phyloP scores from a whole-genome alignment of 2,329 filamentous ascomycete species.

The Penicillium olsonii region DNA sequence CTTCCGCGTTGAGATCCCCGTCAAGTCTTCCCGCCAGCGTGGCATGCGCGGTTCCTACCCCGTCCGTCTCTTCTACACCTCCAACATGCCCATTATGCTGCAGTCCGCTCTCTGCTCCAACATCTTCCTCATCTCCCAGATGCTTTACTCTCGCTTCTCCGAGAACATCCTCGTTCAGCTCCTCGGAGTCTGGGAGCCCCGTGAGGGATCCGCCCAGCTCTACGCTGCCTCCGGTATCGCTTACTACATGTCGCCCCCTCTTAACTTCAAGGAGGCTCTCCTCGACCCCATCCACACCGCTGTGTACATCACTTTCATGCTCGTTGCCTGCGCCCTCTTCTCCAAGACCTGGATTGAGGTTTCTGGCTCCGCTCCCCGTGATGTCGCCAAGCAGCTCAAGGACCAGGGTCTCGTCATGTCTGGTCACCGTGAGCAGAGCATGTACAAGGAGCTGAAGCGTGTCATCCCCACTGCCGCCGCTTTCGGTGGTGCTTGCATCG shows the following conservation, averaged over 20 bases:
- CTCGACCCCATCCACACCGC: conserved; percentile 95
- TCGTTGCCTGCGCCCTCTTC: conserved; percentile 95
- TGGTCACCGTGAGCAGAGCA: conserved; percentile 98
- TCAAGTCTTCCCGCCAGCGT: conserved; percentile 99
- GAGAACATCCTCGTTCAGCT: conserved; percentile 98
- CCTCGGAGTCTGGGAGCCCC: conserved; percentile 97
- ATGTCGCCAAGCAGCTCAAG: conserved; percentile 99
- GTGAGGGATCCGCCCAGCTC: conserved; percentile 90
- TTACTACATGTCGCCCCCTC: conserved; percentile 99
- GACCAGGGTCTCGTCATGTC: conserved; percentile 99
- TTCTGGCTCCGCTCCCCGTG: conserved; percentile 92
- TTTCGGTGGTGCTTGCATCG: conserved; percentile 98
- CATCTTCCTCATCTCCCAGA: conserved; percentile 98
- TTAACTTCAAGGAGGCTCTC: conserved; percentile 96
- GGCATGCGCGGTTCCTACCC: conserved; percentile 98
- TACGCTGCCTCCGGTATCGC: conserved; percentile 90
- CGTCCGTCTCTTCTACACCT: conserved; percentile 98
- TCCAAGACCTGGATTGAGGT: conserved; percentile 99
- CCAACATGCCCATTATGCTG: conserved; percentile 99
- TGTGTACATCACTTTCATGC: conserved; percentile 96
- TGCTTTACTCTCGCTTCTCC: conserved; percentile 98
- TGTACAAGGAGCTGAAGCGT: conserved; percentile 99
- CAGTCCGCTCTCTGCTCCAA: conserved; percentile 98
- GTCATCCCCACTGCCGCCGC: conserved; percentile 97
- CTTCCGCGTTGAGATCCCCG: conserved; percentile 99